These are phyloP conservation scores for Erysimum cheiranthoides DNA, from an alignment of 345 rosid genomes.

Conservation along the genomic window DNA sequence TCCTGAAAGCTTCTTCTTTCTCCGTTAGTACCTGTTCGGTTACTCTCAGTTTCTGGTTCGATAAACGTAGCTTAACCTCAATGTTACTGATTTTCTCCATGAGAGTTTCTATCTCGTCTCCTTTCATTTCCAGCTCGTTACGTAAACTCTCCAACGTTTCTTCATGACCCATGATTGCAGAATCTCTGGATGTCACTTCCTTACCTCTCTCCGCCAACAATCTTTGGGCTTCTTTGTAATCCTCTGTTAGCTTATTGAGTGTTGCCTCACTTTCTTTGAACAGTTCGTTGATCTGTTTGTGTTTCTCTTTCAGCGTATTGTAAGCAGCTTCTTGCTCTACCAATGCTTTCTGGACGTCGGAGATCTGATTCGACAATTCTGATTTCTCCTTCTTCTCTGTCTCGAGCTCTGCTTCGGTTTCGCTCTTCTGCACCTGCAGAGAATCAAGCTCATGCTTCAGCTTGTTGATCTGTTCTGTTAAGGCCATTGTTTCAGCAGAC, in stretches of 20 bases:
- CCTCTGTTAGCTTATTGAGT: conserved; percentile 43
- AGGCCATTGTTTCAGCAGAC: conserved; percentile 51
- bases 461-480: conserved; percentile 50
- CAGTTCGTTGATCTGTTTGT: conserved; percentile 47
- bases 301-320: conserved; percentile 54
- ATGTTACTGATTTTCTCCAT: conserved; percentile 62
- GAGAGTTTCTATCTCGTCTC: conserved; percentile 65
- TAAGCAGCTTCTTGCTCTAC: conserved; percentile 47
- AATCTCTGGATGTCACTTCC: conserved; percentile 52
- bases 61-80: conserved; percentile 86
- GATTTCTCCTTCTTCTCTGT: conserved; percentile 60
- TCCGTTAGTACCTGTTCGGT: conserved; percentile 84
- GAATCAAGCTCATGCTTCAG: conserved; percentile 62
- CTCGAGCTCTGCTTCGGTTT: conserved; percentile 55
- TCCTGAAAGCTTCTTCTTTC: conserved; percentile 75
- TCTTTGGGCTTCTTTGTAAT: conserved; percentile 54
- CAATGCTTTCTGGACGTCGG: conserved; percentile 47
- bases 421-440: conserved; percentile 50
- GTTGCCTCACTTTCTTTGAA: conserved; percentile 49
- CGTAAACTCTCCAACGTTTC: conserved; percentile 73
- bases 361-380: conserved; percentile 50
- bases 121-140: conserved; percentile 77
- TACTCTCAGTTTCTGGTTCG: conserved; percentile 94
- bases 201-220: conserved; percentile 51
- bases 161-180: conserved; percentile 57